Percentiles rank a stretch among this genome's conserved stretches.
Evolutionary conservation across 2,329 filamentous ascomycete genomes (phyloP).

Genomic region (Cladosporium cucumerinum): DNA sequence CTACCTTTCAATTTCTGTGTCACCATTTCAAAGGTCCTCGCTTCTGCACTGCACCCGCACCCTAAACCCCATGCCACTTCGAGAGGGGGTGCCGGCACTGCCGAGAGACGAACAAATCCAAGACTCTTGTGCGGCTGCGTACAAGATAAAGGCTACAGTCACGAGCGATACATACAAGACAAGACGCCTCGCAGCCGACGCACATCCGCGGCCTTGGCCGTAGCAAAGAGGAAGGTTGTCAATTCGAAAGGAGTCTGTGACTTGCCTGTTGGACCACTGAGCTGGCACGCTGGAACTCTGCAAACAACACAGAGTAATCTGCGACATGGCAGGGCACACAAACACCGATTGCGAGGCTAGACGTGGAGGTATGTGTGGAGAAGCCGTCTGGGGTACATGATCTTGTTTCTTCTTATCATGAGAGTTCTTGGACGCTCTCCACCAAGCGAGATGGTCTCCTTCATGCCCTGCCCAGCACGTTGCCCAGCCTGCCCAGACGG

Average conservation of each 20-base stretch:
- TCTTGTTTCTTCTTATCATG: neutral
- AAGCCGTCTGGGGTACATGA: neutral
- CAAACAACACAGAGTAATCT: neutral
- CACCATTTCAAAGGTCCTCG: neutral
- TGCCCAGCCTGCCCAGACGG: slow-evolving; percentile 6
- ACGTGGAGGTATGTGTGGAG: neutral
- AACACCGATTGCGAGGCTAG: neutral
- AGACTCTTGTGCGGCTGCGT: slow-evolving; percentile 1
- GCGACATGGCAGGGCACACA: neutral
- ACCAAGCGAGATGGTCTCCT: neutral
- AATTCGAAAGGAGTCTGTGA: neutral
- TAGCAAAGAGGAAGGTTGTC: neutral
- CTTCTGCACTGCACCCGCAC: neutral
- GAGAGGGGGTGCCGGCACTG: neutral
- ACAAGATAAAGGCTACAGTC: neutral
- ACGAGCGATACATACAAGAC: neutral
- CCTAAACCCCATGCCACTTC: neutral
- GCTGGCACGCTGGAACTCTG: neutral
- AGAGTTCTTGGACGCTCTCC: neutral
- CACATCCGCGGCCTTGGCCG: neutral
- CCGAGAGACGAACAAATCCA: neutral
- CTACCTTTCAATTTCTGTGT: neutral
- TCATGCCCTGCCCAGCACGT: neutral
- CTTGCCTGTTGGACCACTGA: neutral
- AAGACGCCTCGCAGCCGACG: neutral